These are phyloP conservation scores for Tylopilus felleus DNA, from an alignment of 768 basidiomycete genomes.

Conservation along the genomic window DNA sequence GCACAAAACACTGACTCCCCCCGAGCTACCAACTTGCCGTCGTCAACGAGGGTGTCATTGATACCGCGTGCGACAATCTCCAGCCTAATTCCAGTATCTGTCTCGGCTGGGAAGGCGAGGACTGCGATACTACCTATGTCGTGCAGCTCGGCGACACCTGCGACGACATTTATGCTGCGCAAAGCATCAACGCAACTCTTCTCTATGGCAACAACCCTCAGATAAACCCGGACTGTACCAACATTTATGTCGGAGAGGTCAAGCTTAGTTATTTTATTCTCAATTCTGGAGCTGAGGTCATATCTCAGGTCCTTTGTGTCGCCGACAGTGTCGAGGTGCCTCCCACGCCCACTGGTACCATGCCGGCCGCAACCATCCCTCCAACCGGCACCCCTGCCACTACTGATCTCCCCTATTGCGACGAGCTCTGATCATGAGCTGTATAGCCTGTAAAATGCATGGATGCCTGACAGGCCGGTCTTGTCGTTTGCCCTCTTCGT, in stretches of 20 bases:
- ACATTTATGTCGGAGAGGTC: slow-evolving; percentile 78
- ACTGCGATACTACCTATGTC: slow-evolving; percentile 60
- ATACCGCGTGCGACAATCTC: slow-evolving; percentile 59
- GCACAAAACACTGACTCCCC: background rate
- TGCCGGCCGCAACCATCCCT: slow-evolving; percentile 30
- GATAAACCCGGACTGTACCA: slow-evolving; percentile 50
- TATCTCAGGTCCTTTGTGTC: slow-evolving; percentile 52
- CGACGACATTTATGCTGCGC: slow-evolving; percentile 38
- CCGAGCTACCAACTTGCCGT: slow-evolving; percentile 70
- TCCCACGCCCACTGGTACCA: slow-evolving; percentile 36
- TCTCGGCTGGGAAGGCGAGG: slow-evolving; percentile 55
- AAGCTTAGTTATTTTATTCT: slow-evolving; percentile 20
- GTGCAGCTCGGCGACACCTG: slow-evolving; percentile 59
- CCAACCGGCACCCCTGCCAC: slow-evolving; percentile 27
- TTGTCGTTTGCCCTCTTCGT: slow-evolving; percentile 19
- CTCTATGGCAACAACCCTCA: slow-evolving; percentile 74
- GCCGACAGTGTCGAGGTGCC: slow-evolving; percentile 41
- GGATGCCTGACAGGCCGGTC: slow-evolving; percentile 23
- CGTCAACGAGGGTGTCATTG: slow-evolving; percentile 51
- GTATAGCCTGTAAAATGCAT: slow-evolving; percentile 2
- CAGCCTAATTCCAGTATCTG: slow-evolving; percentile 49
- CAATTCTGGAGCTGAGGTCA: background rate
- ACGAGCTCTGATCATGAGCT: slow-evolving; percentile 30
- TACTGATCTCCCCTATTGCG: slow-evolving; percentile 48
- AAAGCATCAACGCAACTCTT: slow-evolving; percentile 49